Conservation (phyloP, 768 basidiomycete species). For the Rossbeevera mucosa region DNA sequence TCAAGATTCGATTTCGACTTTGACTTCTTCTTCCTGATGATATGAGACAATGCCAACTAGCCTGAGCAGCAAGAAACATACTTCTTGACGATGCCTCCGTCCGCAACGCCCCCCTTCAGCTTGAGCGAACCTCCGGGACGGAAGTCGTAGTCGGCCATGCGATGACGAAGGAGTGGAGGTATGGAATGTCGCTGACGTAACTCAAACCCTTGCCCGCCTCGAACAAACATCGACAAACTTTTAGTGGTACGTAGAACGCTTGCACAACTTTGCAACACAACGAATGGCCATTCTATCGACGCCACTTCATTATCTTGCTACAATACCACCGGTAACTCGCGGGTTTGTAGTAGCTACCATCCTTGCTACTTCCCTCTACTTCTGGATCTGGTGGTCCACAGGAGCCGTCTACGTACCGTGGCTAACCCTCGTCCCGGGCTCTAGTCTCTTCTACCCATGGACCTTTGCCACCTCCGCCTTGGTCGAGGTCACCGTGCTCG, state of each 20-base stretch:
- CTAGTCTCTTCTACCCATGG: conserved; percentile 86
- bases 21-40: conserved; percentile 72
- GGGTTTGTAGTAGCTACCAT: conserved; percentile 61
- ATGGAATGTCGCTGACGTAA: conserved; percentile 31
- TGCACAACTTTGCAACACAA: neutral
- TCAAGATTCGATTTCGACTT: conserved; percentile 64
- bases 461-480: conserved; percentile 85
- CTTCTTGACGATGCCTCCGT: conserved; percentile 84
- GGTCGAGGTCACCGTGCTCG: conserved; percentile 78
- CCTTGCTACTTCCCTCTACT: conserved; percentile 54
- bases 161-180: conserved; percentile 15
- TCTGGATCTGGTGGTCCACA: conserved; percentile 59
- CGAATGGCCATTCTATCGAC: conserved; percentile 74
- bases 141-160: conserved; percentile 82
- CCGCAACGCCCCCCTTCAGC: conserved; percentile 76
- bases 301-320: conserved; percentile 61
- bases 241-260: neutral
- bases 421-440: conserved; percentile 77
- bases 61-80: conserved; percentile 31
- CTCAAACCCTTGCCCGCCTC: conserved; percentile 5
- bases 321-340: conserved; percentile 77
- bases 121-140: conserved; percentile 86
- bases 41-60: conserved; percentile 5
- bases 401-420: conserved; percentile 49
- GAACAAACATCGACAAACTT: conserved; percentile 26